These are phyloP conservation scores for Coprinellus micaceus DNA, from an alignment of 768 basidiomycete species.

Conservation along the genomic window DNA sequence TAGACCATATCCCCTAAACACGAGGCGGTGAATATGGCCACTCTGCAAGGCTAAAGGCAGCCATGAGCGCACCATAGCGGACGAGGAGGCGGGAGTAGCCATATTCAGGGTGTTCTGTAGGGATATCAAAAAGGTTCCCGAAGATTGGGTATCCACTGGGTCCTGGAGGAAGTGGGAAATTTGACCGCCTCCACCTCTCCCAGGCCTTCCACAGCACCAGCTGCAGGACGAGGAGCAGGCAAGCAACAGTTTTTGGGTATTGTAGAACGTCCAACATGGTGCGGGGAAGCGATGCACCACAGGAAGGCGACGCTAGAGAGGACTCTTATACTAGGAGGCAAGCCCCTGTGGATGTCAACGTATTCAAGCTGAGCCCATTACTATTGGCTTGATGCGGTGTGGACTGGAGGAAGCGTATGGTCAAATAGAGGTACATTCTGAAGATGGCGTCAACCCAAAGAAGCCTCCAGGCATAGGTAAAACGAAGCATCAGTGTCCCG, in stretches of 20 bases:
- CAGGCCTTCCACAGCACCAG: neutral
- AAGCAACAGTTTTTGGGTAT: neutral
- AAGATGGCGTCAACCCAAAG: too few species aligned
- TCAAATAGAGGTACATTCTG: too few species aligned
- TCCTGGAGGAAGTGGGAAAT: neutral
- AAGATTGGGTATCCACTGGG: neutral
- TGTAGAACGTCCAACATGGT: neutral
- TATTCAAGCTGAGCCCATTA: too few species aligned
- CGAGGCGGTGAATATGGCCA: neutral
- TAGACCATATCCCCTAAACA: conserved; percentile 15
- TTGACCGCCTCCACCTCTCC: neutral
- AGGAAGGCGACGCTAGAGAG: too few species aligned
- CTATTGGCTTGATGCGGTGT: too few species aligned
- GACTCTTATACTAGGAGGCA: too few species aligned
- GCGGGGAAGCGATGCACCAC: too few species aligned
- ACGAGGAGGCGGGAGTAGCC: neutral
- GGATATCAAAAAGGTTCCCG: conserved; percentile 6
- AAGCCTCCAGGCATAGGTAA: too few species aligned
- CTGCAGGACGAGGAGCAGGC: neutral
- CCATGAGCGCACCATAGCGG: neutral
- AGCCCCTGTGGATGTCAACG: too few species aligned
- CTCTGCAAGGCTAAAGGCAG: neutral
- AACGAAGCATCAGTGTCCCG: too few species aligned
- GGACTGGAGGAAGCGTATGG: too few species aligned
- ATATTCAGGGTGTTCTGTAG: neutral